These are phyloP conservation scores for Naganishia vishniacii DNA, from an alignment of 768 basidiomycete species.

Conservation along the genomic window DNA sequence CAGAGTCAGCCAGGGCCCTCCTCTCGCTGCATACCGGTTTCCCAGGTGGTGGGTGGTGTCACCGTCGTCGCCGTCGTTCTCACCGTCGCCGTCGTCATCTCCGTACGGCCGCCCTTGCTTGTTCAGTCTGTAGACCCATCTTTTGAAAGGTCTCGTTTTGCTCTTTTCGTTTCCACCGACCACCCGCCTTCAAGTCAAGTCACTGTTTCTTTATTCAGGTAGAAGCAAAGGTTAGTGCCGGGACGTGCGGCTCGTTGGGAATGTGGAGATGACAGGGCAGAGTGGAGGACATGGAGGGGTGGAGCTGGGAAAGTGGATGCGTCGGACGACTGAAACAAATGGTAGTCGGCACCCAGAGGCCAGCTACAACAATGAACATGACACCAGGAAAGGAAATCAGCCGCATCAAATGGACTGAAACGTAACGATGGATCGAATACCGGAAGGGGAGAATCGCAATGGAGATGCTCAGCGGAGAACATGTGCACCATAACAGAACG, in stretches of 20 bases:
- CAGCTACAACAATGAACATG: no score
- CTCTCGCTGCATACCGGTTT: background rate
- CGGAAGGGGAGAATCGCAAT: background rate
- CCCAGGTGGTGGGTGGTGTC: background rate
- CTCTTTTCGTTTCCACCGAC: slow-evolving; percentile 7
- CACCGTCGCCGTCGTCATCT: slow-evolving; percentile 16
- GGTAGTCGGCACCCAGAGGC: no score
- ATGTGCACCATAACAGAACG: background rate
- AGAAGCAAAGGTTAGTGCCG: slow-evolving; percentile 17
- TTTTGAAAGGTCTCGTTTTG: background rate
- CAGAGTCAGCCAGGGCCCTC: background rate
- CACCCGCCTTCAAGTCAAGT: slow-evolving; percentile 19
- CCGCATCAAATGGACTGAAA: no score
- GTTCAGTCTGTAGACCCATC: background rate
- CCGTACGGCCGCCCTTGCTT: background rate
- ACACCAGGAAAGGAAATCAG: no score
- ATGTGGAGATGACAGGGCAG: background rate
- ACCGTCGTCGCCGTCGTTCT: background rate
- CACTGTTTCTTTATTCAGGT: background rate
- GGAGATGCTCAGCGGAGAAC: background rate
- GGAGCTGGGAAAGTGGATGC: background rate
- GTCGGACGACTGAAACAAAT: no score
- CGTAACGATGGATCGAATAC: background rate
- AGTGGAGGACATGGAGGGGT: background rate
- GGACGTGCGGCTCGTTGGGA: background rate